Conservation (phyloP, 129 eudicot species). For the Centaurea solstitialis region DNA sequence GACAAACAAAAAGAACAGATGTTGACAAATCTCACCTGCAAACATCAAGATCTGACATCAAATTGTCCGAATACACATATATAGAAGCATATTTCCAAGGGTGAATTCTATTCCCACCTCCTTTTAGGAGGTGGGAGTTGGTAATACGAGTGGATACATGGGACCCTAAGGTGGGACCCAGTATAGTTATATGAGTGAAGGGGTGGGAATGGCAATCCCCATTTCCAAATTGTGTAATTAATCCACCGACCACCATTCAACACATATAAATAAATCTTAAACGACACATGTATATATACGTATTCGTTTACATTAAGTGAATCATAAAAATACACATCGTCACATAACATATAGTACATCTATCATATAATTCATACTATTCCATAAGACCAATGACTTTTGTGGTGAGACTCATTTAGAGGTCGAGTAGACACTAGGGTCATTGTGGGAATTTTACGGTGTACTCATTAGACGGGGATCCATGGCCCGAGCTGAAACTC, state of each 20-base stretch:
- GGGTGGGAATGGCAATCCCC: no score
- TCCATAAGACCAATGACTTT: neutral
- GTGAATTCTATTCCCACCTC: no score
- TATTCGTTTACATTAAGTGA: neutral
- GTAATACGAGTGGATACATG: no score
- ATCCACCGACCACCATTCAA: slow-evolving; percentile 19
- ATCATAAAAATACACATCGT: neutral
- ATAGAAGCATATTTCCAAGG: slow-evolving; percentile 32
- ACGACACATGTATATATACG: neutral
- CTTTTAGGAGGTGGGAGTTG: no score
- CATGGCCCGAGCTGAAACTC: neutral
- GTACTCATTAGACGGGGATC: neutral
- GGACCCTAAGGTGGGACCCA: no score
- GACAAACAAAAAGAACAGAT: slow-evolving; percentile 31
- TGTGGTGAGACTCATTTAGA: neutral
- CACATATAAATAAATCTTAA: slow-evolving; percentile 19
- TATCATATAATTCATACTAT: neutral
- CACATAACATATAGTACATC: neutral
- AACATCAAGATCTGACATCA: slow-evolving; percentile 36
- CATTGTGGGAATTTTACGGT: neutral
- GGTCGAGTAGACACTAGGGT: neutral
- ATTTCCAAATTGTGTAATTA: slow-evolving; percentile 27
- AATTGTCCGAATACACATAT: slow-evolving; percentile 22
- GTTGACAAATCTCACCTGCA: slow-evolving; percentile 28
- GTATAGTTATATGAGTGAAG: no score